Base-by-base conservation (phyloP, 2,329 filamentous ascomycete genomes). In the Diaporthe ampelina region DNA sequence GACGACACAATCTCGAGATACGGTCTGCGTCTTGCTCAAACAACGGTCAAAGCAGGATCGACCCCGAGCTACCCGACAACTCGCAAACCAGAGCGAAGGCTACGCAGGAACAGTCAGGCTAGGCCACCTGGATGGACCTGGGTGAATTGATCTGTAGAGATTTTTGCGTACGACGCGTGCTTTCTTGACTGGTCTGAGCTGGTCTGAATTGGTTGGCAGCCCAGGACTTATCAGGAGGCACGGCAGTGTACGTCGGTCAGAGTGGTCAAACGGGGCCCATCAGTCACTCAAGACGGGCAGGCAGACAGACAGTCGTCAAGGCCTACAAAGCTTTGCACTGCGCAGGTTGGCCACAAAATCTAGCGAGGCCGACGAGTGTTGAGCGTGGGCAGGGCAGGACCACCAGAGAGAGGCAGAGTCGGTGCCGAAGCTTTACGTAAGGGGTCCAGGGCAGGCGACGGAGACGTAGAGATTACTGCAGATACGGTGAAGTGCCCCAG, bases 31-130 rank as follows among this genome's bases (percentile, higher is more conserved):
- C 37, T 70, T 54, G 45, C 70, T 59, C 70, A 52, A 40, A 43
- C 45, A 67, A 68, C 45, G 71, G 43, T 68, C 71, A 59, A 48
- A 26, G 69, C 29, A 40, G 19, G 21, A 54, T 50, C 32, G 29
- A 54, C 37, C 45, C 65, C 32, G 43, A 50, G 48, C 8, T 52
- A 24, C 50, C 63, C 56, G 54, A 48, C 56, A 57, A 73, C 57
- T 56, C 63, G 48, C 57, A 59, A 70, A 65, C 56, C 54, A 65
- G 40, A 48, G 52, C 58, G 67, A 59, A 61, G 67, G 72, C 71
- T 75, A 75, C 74, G 73, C 71, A 69, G 74, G 71, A 54, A 75
- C 70, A 72, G 72, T 37, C 58, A 71, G 72, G 71, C 59, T 50
- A 32, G 32, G 32, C 54, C 71, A 70, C 74, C 57, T 13, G 37